phyloP scores from a whole-genome alignment of 805 yeast genomes.

The Ogataea trehalophila region DNA sequence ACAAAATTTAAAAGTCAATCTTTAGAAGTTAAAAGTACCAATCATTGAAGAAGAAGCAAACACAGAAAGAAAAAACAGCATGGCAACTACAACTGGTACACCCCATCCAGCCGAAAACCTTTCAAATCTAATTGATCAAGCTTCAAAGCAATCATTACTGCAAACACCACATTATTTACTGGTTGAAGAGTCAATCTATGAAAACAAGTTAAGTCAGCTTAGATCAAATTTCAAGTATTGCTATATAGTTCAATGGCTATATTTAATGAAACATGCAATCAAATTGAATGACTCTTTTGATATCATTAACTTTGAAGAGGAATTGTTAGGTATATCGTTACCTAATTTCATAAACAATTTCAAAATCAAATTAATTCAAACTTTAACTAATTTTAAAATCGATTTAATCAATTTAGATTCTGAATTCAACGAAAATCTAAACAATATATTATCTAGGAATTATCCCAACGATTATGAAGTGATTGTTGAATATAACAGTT shows the following conservation, averaged over 20 bases:
- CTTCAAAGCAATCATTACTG: constrained; percentile 31
- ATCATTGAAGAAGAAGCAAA: neutral
- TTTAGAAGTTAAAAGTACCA: neutral
- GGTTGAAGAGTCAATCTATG: constrained; percentile 35
- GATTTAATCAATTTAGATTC: constrained; percentile 17
- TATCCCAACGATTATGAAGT: neutral
- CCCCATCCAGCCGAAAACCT: constrained; percentile 30
- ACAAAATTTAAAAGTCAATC: too few relatives aligned
- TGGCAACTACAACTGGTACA: neutral
- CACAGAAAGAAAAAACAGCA: neutral
- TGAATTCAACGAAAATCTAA: constrained; percentile 26
- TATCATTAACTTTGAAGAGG: constrained; percentile 58
- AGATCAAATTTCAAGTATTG: constrained; percentile 36
- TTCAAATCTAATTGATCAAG: constrained; percentile 29
- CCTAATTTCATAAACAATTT: constrained; percentile 41
- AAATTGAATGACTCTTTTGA: constrained; percentile 52
- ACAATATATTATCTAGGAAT: constrained; percentile 4
- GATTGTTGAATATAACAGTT: constrained; percentile 16
- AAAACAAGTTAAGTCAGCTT: constrained; percentile 24
- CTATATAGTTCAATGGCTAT: constrained; percentile 51
- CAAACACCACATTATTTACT: constrained; percentile 36
- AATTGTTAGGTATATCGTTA: constrained; percentile 41
- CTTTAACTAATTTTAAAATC: constrained; percentile 33
- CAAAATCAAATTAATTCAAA: constrained; percentile 37
- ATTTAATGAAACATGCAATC: constrained; percentile 46